Evolutionary conservation across 176 grass and related monocot species (phyloP).

Genomic region (Musa beccarii): DNA sequence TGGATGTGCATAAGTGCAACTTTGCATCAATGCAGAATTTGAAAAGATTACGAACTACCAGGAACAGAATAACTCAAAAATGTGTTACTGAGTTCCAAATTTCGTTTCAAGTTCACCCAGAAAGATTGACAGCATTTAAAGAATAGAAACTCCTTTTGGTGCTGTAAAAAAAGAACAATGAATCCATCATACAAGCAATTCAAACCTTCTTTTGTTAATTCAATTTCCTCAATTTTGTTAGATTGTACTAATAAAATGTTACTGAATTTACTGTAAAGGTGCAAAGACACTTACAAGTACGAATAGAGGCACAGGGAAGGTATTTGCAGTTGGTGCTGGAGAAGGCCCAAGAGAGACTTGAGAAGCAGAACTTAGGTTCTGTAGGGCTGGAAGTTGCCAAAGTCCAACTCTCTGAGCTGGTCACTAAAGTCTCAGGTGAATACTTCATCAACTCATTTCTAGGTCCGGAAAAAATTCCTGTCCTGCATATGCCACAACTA

Average conservation of each 20-base stretch:
- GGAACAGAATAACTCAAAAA: not conserved
- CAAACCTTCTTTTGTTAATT: not conserved
- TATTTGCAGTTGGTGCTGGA: conserved; percentile 90
- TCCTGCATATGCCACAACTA: conserved; percentile 33
- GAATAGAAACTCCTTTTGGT: not conserved
- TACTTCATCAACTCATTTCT: conserved; percentile 24
- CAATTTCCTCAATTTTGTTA: not conserved
- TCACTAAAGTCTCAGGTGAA: conserved; percentile 58
- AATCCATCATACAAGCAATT: not conserved
- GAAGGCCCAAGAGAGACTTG: conserved; percentile 81
- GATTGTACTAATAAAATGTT: not conserved
- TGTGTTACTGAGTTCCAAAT: not conserved
- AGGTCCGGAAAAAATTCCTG: conserved; percentile 24
- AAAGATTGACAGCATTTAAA: not conserved
- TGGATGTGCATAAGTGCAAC: not conserved
- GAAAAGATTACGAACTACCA: not conserved
- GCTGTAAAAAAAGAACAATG: not conserved
- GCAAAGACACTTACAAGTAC: conserved; percentile 80
- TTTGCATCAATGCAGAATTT: not conserved
- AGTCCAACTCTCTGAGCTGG: conserved; percentile 66
- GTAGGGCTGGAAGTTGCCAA: conserved; percentile 54
- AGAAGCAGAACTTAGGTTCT: conserved; percentile 42
- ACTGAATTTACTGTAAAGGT: conserved; percentile 37
- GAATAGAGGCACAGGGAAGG: conserved; percentile 92
- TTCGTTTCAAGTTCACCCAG: not conserved